phyloP scores from a whole-genome alignment of 2,329 filamentous ascomycete genomes.

The Thielaviopsis ethacetica region DNA sequence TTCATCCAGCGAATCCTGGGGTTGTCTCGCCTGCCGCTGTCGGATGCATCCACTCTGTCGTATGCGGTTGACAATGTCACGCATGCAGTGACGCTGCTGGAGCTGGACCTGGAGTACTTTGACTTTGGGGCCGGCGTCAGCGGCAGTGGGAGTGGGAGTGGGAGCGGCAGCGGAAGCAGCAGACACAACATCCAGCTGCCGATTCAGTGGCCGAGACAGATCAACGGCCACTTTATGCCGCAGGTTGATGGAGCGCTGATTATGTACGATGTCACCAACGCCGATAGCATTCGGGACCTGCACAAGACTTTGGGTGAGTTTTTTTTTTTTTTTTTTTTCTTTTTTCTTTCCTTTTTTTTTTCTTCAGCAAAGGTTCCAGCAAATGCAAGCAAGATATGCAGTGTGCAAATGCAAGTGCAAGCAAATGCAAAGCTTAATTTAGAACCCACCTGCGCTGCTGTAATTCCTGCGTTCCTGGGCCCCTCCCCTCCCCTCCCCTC shows the following conservation, averaged over 20 bases:
- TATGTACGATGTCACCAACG: conserved; percentile 74
- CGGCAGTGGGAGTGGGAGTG: neutral
- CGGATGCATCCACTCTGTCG: conserved; percentile 38
- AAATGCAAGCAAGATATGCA: neutral
- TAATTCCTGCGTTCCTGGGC: neutral
- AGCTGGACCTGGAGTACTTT: conserved; percentile 50
- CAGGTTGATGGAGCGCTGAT: conserved; percentile 69
- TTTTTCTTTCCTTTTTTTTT: neutral
- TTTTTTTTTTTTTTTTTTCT: neutral
- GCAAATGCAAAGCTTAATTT: neutral
- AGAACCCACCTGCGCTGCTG: neutral
- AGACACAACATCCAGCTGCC: conserved; percentile 23
- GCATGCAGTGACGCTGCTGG: conserved; percentile 44
- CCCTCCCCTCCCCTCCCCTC: too few relatives aligned
- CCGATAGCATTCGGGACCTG: conserved; percentile 56
- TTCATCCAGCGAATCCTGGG: conserved; percentile 49
- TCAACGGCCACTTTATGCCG: conserved; percentile 55
- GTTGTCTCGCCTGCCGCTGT: conserved; percentile 33
- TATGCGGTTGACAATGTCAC: conserved; percentile 41
- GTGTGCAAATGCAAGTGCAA: neutral
- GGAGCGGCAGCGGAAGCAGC: neutral
- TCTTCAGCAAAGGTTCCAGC: too few relatives aligned
- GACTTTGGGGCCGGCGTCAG: conserved; percentile 32
- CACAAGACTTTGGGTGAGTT: conserved; percentile 64
- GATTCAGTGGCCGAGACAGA: conserved; percentile 51